Conservation (phyloP, 495 filamentous ascomycete species). For the Darksidea phi region DNA sequence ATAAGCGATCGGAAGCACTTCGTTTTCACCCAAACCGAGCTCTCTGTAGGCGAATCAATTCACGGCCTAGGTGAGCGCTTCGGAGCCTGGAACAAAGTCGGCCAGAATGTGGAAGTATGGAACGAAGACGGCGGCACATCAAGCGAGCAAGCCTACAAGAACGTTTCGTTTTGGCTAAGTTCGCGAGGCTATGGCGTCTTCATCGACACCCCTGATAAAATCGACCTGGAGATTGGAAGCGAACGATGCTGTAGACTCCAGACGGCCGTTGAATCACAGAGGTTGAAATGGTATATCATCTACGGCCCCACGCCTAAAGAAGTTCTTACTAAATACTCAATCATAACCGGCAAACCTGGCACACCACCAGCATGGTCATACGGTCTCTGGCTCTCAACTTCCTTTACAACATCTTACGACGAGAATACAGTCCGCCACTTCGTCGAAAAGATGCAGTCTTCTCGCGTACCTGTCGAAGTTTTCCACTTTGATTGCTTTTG, state of each 20-base stretch:
- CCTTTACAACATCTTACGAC: slow-evolving; percentile 69
- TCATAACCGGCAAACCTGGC: slow-evolving; percentile 59
- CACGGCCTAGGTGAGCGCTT: slow-evolving; percentile 72
- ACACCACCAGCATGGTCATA: slow-evolving; percentile 68
- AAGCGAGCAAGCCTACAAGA: slow-evolving; percentile 71
- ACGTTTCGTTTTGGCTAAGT: slow-evolving; percentile 68
- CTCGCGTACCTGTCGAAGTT: slow-evolving; percentile 64
- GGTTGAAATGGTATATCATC: slow-evolving; percentile 62
- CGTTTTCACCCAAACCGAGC: slow-evolving; percentile 47
- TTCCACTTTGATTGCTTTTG: slow-evolving; percentile 75
- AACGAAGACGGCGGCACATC: slow-evolving; percentile 72
- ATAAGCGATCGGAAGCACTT: slow-evolving; percentile 28
- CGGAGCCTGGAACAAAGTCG: slow-evolving; percentile 67
- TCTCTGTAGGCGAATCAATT: slow-evolving; percentile 65
- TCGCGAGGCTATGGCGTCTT: slow-evolving; percentile 71
- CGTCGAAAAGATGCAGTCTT: slow-evolving; percentile 64
- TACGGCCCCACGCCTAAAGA: slow-evolving; percentile 68
- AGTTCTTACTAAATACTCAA: slow-evolving; percentile 61
- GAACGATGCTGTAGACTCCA: slow-evolving; percentile 62
- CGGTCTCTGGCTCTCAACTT: slow-evolving; percentile 69
- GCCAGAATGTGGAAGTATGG: slow-evolving; percentile 66
- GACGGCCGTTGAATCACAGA: slow-evolving; percentile 60
- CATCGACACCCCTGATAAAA: slow-evolving; percentile 45
- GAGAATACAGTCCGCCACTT: slow-evolving; percentile 66
- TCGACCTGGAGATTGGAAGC: slow-evolving; percentile 61